phyloP scores from a whole-genome alignment of 306 rosid genomes.

The Amphicarpaea edgeworthii region DNA sequence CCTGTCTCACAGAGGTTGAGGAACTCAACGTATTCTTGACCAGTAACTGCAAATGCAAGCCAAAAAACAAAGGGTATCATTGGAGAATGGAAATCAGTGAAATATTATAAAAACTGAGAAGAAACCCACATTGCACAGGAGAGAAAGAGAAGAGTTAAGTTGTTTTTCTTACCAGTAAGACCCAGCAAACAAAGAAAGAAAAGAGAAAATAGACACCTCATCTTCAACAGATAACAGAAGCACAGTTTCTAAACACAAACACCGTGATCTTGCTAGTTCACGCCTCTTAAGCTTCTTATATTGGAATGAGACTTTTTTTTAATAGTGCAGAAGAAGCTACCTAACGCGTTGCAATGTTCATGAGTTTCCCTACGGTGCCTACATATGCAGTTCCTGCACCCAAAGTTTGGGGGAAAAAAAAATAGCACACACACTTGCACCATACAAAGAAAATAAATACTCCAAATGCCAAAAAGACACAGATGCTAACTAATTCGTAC shows the following conservation, averaged over 20 bases:
- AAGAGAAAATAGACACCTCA: constrained; percentile 46
- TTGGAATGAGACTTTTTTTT: neutral
- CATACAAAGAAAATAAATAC: neutral
- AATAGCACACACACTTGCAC: neutral
- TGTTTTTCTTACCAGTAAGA: constrained; percentile 60
- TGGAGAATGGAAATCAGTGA: too few relatives aligned
- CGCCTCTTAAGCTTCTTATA: neutral
- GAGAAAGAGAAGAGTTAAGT: neutral
- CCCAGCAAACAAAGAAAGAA: constrained; percentile 48
- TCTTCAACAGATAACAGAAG: constrained; percentile 45
- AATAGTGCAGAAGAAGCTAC: constrained; percentile 35
- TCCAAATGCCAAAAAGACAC: neutral
- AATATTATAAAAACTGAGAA: neutral
- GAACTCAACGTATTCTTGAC: constrained; percentile 61
- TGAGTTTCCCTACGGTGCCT: neutral
- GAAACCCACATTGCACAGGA: constrained; percentile 2
- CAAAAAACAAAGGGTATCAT: neutral
- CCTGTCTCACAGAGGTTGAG: constrained; percentile 56
- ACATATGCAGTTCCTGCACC: neutral
- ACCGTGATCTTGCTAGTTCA: neutral
- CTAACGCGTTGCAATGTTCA: neutral
- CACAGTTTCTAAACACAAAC: neutral
- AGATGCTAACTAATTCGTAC: neutral
- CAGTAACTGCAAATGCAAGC: constrained; percentile 61
- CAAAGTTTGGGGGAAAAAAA: neutral